phyloP scores from a whole-genome alignment of 768 basidiomycete genomes.

The Suillus tomentosus region DNA sequence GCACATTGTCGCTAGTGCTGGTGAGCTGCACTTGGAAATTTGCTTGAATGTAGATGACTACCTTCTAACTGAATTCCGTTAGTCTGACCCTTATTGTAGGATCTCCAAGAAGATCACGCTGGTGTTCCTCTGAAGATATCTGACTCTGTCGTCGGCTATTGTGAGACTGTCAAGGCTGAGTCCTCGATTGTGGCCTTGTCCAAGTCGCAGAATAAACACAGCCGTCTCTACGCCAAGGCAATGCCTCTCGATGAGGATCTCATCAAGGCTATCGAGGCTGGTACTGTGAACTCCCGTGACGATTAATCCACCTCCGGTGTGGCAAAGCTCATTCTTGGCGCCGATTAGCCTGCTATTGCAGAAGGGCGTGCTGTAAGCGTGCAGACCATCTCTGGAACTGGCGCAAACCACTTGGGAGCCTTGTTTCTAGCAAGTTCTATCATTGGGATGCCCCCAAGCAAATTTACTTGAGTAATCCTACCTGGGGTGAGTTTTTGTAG shows the following conservation, averaged over 20 bases:
- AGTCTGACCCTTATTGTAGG: conserved; percentile 47
- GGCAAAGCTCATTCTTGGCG: too few species aligned
- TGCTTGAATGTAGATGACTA: conserved; percentile 80
- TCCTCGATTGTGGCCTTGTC: conserved; percentile 95
- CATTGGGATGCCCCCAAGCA: too few species aligned
- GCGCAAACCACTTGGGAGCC: too few species aligned
- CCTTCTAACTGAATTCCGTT: not conserved
- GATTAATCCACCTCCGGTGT: too few species aligned
- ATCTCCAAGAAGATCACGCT: conserved; percentile 99
- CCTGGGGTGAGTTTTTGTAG: too few species aligned
- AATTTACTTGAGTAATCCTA: too few species aligned
- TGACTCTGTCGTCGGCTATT: conserved; percentile 95
- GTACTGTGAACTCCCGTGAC: conserved; percentile 86
- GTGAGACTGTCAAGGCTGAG: conserved; percentile 96
- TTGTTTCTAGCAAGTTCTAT: too few species aligned
- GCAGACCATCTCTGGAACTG: too few species aligned
- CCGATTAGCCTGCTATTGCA: too few species aligned
- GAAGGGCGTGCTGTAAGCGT: too few species aligned
- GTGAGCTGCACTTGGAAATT: conserved; percentile 99
- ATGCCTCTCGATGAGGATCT: conserved; percentile 93
- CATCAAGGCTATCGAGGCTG: conserved; percentile 87
- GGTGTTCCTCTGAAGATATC: conserved; percentile 99
- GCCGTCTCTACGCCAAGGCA: conserved; percentile 94
- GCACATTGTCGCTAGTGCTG: conserved; percentile 99
- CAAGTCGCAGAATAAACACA: conserved; percentile 99